phyloP scores from a whole-genome alignment of 345 rosid genomes.

The Excoecaria agallocha region DNA sequence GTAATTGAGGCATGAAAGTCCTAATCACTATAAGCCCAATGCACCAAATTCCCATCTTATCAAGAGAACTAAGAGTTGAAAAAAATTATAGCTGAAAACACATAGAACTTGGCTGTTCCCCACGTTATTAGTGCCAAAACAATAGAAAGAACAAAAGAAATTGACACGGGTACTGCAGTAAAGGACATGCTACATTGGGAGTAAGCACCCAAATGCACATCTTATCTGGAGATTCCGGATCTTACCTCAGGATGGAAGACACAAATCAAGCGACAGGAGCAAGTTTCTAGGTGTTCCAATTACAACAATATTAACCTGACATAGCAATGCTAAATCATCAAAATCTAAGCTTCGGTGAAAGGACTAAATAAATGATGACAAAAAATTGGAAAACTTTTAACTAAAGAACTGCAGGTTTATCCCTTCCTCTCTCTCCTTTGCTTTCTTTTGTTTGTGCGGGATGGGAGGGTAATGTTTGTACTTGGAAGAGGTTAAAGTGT shows the following conservation, averaged over 20 bases:
- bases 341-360: conserved; percentile 4
- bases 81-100: not conserved
- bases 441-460: not conserved
- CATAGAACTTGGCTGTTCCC: not conserved
- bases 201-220: not conserved
- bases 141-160: not conserved
- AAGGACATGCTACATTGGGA: not conserved
- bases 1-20: too few relatives aligned
- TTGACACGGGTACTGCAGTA: not conserved
- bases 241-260: not conserved
- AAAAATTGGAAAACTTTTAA: not conserved
- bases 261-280: not conserved
- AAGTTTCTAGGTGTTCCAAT: not conserved
- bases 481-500: not conserved
- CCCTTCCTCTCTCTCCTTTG: not conserved
- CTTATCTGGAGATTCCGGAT: not conserved
- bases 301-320: not conserved
- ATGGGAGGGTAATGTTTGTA: not conserved
- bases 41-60: too few relatives aligned
- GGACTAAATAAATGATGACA: not conserved
- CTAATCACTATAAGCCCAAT: too few relatives aligned
- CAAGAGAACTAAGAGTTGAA: not conserved
- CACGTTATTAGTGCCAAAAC: not conserved
- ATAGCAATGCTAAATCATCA: not conserved
- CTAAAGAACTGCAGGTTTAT: not conserved